Conservation (phyloP, 345 rosid species). For the Sisymbrium irio region DNA sequence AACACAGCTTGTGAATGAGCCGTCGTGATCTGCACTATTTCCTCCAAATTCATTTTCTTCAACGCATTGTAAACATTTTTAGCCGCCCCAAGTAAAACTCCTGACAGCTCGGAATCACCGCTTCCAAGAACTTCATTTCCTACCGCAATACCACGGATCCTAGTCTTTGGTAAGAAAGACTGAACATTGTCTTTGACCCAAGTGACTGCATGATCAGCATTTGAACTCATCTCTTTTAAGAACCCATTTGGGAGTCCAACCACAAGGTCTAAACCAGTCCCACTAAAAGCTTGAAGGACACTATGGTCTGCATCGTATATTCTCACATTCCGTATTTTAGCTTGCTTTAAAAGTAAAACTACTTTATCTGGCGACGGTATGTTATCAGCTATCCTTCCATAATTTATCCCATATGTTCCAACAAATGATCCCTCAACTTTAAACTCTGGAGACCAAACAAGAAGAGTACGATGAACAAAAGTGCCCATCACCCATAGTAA, state of each 20-base stretch:
- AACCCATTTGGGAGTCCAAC: slow-evolving; percentile 77
- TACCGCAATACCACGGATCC: slow-evolving; percentile 79
- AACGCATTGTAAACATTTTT: slow-evolving; percentile 74
- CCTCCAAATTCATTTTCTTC: slow-evolving; percentile 51
- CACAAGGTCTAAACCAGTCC: slow-evolving; percentile 81
- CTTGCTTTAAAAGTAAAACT: slow-evolving; percentile 65
- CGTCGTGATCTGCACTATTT: slow-evolving; percentile 75
- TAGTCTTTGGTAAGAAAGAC: slow-evolving; percentile 77
- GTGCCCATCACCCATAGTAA: neutral
- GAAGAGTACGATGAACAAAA: slow-evolving; percentile 2
- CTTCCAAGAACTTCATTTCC: slow-evolving; percentile 93
- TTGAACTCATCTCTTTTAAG: slow-evolving; percentile 68
- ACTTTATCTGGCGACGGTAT: slow-evolving; percentile 92
- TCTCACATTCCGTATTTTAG: slow-evolving; percentile 84
- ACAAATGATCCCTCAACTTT: slow-evolving; percentile 54
- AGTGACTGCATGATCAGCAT: slow-evolving; percentile 62
- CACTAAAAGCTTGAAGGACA: slow-evolving; percentile 87
- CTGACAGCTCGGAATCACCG: slow-evolving; percentile 52
- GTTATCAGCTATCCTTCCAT: slow-evolving; percentile 92
- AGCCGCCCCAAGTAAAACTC: slow-evolving; percentile 68
- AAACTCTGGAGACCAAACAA: slow-evolving; percentile 37
- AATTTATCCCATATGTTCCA: slow-evolving; percentile 93
- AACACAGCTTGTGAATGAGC: slow-evolving; percentile 97
- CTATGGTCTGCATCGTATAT: slow-evolving; percentile 83
- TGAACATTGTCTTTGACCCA: slow-evolving; percentile 92